A percentile compares a stretch with the other conserved stretches of the same genome.
Conservation (phyloP, 2,329 filamentous ascomycete species). For the Calonectria crousiana region DNA sequence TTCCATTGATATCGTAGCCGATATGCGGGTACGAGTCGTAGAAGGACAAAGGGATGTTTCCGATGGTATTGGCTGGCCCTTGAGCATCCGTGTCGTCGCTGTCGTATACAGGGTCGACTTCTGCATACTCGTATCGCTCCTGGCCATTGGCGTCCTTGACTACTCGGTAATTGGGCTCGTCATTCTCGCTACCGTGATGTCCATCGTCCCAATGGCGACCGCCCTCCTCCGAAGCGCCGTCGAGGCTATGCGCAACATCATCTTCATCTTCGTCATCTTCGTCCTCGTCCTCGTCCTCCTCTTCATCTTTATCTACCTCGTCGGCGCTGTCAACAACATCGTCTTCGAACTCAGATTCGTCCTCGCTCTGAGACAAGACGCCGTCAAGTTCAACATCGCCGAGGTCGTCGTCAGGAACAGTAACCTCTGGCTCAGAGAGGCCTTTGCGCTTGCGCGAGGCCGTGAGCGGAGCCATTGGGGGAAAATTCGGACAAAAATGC, state of each 20-base stretch:
- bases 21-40: constrained; percentile 99
- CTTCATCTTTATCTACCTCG: constrained; percentile 24
- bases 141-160: constrained; percentile 91
- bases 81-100: constrained; percentile 92
- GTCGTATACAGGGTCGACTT: constrained; percentile 95
- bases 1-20: constrained; percentile 98
- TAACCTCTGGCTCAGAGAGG: constrained; percentile 26
- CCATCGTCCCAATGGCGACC: neutral
- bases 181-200: constrained; percentile 54
- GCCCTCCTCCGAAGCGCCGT: constrained; percentile 17
- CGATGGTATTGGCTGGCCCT: constrained; percentile 88
- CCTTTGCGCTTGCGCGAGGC: constrained; percentile 42
- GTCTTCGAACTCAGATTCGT: constrained; percentile 65
- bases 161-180: constrained; percentile 62
- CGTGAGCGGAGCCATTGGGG: constrained; percentile 37
- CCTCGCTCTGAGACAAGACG: constrained; percentile 64
- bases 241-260: constrained; percentile 38
- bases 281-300: constrained; percentile 55
- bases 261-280: constrained; percentile 13
- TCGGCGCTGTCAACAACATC: constrained; percentile 50
- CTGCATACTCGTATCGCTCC: constrained; percentile 89
- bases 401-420: constrained; percentile 38
- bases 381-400: constrained; percentile 66
- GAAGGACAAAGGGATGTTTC: constrained; percentile 92
- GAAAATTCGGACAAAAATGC: neutral